A percentile compares a stretch with the other conserved stretches of the same genome.
Evolutionary conservation across 208 protist species (phyloP).

Genomic region (Trypanosoma caninum): DNA sequence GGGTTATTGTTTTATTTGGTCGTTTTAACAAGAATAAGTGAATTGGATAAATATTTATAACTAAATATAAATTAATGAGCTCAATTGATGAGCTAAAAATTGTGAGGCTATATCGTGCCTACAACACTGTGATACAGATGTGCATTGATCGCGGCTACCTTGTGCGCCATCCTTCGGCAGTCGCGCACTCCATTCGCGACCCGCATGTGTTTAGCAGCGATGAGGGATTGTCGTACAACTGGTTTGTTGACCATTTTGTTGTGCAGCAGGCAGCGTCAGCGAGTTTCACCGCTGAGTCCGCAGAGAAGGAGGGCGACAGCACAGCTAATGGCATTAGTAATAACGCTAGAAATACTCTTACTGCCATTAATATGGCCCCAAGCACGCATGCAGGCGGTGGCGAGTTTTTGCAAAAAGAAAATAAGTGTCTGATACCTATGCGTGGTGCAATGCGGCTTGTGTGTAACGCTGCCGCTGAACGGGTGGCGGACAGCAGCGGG

Average conservation of each 20-base stretch:
- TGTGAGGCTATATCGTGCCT: slow-evolving; percentile 74
- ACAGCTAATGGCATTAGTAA: too few relatives aligned
- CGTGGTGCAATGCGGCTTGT: slow-evolving; percentile 62
- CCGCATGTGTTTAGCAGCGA: slow-evolving; percentile 26
- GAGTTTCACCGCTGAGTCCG: not conserved
- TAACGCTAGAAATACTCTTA: too few relatives aligned
- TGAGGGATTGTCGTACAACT: slow-evolving; percentile 62
- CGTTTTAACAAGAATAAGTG: not conserved
- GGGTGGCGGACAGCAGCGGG: not conserved
- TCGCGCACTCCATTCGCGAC: slow-evolving; percentile 55
- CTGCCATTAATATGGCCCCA: too few relatives aligned
- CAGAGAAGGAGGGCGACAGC: slow-evolving; percentile 21
- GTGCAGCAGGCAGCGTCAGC: not conserved
- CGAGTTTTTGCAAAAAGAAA: slow-evolving; percentile 22
- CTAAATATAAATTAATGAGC: slow-evolving; percentile 33
- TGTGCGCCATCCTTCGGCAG: slow-evolving; percentile 64
- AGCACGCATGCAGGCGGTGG: not conserved
- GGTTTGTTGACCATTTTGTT: slow-evolving; percentile 68
- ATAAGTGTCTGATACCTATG: slow-evolving; percentile 53
- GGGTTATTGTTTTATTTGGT: slow-evolving; percentile 8
- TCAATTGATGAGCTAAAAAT: slow-evolving; percentile 71
- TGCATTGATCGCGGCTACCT: slow-evolving; percentile 73
- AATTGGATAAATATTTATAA: not conserved
- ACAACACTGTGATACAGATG: slow-evolving; percentile 75
- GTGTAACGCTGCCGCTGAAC: slow-evolving; percentile 19